These are phyloP conservation scores for Chenopodium quinoa DNA, from an alignment of 148 eudicot species.

Conservation along the genomic window DNA sequence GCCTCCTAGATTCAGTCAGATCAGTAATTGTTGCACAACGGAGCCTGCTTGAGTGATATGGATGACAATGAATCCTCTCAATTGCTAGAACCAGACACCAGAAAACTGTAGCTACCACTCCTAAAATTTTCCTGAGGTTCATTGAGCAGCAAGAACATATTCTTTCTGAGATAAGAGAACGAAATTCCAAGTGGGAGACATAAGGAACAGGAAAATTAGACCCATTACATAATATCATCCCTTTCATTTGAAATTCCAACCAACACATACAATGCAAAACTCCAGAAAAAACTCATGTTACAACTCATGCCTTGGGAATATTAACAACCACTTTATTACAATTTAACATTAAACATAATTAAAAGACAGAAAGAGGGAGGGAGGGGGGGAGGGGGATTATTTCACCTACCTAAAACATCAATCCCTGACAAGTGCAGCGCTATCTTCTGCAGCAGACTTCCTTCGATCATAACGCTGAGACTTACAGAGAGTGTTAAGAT, in stretches of 20 bases:
- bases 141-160: background rate
- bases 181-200: background rate
- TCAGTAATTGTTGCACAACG: slow-evolving; percentile 13
- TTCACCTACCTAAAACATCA: slow-evolving; percentile 32
- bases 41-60: slow-evolving; percentile 21
- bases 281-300: background rate
- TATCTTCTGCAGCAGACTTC: slow-evolving; percentile 38
- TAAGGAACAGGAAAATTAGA: background rate
- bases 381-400: background rate
- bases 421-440: slow-evolving; percentile 37
- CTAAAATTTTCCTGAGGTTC: slow-evolving; percentile 21
- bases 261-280: background rate
- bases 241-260: background rate
- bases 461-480: slow-evolving; percentile 40
- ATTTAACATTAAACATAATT: background rate
- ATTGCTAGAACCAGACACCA: slow-evolving; percentile 8
- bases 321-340: background rate
- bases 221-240: background rate
- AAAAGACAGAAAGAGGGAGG: no score
- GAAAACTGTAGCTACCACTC: slow-evolving; percentile 17
- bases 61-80: slow-evolving; percentile 21
- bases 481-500: slow-evolving; percentile 10
- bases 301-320: background rate
- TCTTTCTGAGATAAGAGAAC: background rate
- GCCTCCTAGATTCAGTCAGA: slow-evolving; percentile 25